Base-by-base conservation (phyloP, 2,329 filamentous ascomycete species). In the Colletotrichum paranaense region DNA sequence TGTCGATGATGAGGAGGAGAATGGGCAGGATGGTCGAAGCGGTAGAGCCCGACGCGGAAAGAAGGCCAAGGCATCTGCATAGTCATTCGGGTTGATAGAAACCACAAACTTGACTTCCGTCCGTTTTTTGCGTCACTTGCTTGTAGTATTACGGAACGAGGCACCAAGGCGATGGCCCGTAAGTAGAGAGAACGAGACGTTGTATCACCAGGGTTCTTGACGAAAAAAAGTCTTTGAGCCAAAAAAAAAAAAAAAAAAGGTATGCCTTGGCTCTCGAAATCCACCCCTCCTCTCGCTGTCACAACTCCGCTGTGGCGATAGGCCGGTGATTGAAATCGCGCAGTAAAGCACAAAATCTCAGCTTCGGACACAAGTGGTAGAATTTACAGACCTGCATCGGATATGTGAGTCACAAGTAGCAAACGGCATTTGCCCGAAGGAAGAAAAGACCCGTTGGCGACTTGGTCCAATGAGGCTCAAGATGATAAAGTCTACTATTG, bases 1-100 rank as follows among this genome's bases (percentile, higher is more conserved):
- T 24, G 56, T 67, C 24, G 62, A 58, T 9, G 62, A 71, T 12
- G 60, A 35, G 16, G 62, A 22, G 35, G 35, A 32, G 24, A 35
- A 30, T 22, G 59, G 68, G 11, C 58, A 66, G 28, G 32, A 46
- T 42, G 52, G n/a, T 19, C 65, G 53, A n/a, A n/a, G 24, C 11
- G 52, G 57, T 5, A 59, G 58, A 26, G 28, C 32, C 22, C 63
- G 60, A 7, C 56, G 58, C 19, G 72, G 72, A 12, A 74, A 75
- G 68, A 74, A 67, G 74, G 56, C 65, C 28, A 75, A 72, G 60
- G 72, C 68, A 56, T 65, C 60, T 9, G 26, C 35, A 2, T 71
- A 71, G 60, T 9, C 28, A 38, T 7, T 46, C 24, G 57, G 30
- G 30, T 19, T 56, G 55, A 58, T 32, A 32, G 14, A 55, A 19